A percentile compares a stretch with the other conserved stretches of the same genome.
These are phyloP conservation scores for Gossypium davidsonii DNA, from an alignment of 441 rosid genomes.

Conservation along the genomic window DNA sequence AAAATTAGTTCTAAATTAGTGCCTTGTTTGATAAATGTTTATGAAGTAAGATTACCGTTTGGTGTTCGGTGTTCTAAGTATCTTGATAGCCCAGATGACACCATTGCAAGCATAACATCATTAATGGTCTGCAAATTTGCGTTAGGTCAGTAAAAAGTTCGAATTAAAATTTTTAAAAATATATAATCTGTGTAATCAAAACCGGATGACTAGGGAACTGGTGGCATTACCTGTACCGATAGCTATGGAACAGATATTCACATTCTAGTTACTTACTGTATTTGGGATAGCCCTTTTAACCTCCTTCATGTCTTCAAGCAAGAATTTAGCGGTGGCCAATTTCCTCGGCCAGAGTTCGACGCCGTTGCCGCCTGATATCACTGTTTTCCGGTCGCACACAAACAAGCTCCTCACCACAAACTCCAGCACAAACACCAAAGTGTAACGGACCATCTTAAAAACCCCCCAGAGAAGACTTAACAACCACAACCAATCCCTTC, in stretches of 20 bases:
- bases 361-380: constrained; percentile 44
- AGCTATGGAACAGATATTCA: too few relatives aligned
- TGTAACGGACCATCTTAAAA: constrained; percentile 31
- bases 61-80: constrained; percentile 45
- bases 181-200: too few relatives aligned
- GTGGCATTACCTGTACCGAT: too few relatives aligned
- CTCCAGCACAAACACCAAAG: constrained; percentile 29
- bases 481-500: constrained; percentile 3
- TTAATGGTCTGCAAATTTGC: constrained; percentile 41
- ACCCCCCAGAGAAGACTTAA: constrained; percentile 5
- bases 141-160: too few relatives aligned
- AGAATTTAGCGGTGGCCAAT: constrained; percentile 41
- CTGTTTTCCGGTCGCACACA: constrained; percentile 39
- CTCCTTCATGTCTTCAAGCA: constrained; percentile 36
- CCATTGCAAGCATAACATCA: constrained; percentile 52
- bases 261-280: constrained; percentile 25
- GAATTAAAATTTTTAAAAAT: too few relatives aligned
- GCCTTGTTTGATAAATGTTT: neutral
- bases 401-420: constrained; percentile 31
- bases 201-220: too few relatives aligned
- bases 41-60: constrained; percentile 26
- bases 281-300: constrained; percentile 37
- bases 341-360: constrained; percentile 62
- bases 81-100: constrained; percentile 43
- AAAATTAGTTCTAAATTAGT: neutral